A percentile compares a stretch with the other conserved stretches of the same genome.
Evolutionary conservation across 139 green algal species (phyloP).

Genomic region (Edaphochlamys debaryana): DNA sequence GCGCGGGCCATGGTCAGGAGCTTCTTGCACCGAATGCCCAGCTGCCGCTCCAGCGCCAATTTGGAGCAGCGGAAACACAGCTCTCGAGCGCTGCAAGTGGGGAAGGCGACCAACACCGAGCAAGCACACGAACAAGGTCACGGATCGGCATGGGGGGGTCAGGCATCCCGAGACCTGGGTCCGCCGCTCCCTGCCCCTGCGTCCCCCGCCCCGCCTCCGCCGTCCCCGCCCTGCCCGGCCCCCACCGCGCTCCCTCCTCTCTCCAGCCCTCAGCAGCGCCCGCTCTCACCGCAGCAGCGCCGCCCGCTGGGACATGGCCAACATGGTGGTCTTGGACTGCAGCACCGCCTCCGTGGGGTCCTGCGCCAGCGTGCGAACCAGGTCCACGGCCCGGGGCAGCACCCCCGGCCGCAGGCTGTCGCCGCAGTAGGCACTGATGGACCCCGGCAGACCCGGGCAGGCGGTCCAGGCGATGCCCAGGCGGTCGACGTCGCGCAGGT

Average conservation of each 20-base stretch:
- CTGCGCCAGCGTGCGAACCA: background rate
- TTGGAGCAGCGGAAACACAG: background rate
- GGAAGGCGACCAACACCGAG: background rate
- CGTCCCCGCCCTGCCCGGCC: too few relatives aligned
- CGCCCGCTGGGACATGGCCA: background rate
- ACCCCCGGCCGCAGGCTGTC: background rate
- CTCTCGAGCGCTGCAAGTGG: conserved; percentile 7
- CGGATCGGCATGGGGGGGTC: background rate
- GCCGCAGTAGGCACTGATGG: conserved; percentile 20
- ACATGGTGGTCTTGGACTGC: background rate
- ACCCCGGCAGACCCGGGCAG: too few relatives aligned
- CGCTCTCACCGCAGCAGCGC: conserved; percentile 16
- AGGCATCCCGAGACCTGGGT: background rate
- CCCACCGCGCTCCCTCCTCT: too few relatives aligned
- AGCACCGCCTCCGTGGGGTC: background rate
- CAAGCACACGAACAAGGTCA: background rate
- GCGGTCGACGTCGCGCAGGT: too few relatives aligned
- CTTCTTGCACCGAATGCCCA: background rate
- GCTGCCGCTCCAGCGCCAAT: background rate
- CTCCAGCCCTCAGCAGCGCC: too few relatives aligned
- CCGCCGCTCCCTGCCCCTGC: too few relatives aligned
- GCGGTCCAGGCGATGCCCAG: too few relatives aligned
- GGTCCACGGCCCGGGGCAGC: background rate
- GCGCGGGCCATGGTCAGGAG: background rate
- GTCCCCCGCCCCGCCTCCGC: too few relatives aligned